Conservation (phyloP, 139 green algal genomes). For the Volvox africanus region DNA sequence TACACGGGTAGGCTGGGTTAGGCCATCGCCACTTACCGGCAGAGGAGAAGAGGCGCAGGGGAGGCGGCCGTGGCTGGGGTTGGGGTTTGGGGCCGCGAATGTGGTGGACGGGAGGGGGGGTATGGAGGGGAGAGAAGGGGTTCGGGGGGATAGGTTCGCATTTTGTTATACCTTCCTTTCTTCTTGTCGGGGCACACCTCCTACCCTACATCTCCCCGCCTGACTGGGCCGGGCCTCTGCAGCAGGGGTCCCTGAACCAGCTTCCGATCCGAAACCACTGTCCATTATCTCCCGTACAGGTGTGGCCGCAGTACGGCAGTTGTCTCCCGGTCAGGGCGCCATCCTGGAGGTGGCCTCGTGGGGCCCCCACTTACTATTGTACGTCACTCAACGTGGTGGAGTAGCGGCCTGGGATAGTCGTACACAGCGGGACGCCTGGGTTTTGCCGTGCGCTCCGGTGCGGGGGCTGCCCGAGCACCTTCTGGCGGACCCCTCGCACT, state of each 20-base stretch:
- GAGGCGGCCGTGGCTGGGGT: background rate
- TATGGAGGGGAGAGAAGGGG: background rate
- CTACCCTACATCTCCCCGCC: no score
- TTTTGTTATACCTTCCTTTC: background rate
- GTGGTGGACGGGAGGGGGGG: background rate
- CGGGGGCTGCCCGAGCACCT: conserved; percentile 72
- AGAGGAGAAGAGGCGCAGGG: background rate
- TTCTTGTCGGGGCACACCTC: background rate
- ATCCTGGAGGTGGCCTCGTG: conserved; percentile 76
- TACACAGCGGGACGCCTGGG: conserved; percentile 71
- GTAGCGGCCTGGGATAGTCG: conserved; percentile 86
- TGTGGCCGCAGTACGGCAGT: conserved; percentile 60
- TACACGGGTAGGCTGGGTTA: conserved; percentile 64
- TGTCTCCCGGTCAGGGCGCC: conserved; percentile 59
- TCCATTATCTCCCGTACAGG: conserved; percentile 35
- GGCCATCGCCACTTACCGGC: no score
- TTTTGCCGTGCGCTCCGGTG: conserved; percentile 55
- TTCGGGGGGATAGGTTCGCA: background rate
- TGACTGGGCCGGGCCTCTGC: no score
- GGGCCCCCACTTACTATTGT: conserved; percentile 75
- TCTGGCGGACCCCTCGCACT: conserved; percentile 61
- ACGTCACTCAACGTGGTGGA: conserved; percentile 76
- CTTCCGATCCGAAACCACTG: background rate
- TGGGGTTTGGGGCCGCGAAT: background rate
- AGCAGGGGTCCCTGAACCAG: no score